A percentile compares a stretch with the other conserved stretches of the same genome.
Evolutionary conservation across 257 asterid genomes (phyloP).

Genomic region (Fraxinus excelsior): DNA sequence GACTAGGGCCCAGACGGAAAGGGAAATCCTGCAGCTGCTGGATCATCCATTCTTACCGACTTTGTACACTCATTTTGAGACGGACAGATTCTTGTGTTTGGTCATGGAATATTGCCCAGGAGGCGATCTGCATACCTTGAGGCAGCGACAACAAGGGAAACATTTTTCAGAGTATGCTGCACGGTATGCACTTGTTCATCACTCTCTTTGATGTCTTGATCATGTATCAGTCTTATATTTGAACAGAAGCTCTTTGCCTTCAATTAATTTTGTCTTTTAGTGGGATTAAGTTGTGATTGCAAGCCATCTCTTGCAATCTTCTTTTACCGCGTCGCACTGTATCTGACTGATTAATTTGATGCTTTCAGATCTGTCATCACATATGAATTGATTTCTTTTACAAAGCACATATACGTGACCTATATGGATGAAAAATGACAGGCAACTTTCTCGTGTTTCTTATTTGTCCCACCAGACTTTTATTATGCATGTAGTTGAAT

Average conservation of each 20-base stretch:
- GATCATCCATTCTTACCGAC: constrained; percentile 67
- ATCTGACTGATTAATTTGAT: background rate
- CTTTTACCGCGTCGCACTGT: background rate
- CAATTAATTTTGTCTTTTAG: background rate
- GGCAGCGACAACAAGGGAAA: constrained; percentile 58
- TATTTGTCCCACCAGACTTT: background rate
- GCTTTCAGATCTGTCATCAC: background rate
- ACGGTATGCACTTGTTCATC: constrained; percentile 33
- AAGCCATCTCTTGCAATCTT: background rate
- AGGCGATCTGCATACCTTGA: constrained; percentile 55
- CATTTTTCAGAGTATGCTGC: constrained; percentile 64
- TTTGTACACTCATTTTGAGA: constrained; percentile 60
- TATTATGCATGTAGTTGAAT: background rate
- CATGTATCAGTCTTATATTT: background rate
- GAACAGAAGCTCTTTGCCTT: background rate
- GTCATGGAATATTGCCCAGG: constrained; percentile 68
- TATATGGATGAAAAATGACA: background rate
- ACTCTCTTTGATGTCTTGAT: background rate
- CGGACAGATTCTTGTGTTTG: constrained; percentile 53
- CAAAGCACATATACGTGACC: background rate
- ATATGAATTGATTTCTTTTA: background rate
- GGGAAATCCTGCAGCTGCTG: constrained; percentile 56
- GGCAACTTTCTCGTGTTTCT: background rate
- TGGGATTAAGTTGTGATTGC: background rate
- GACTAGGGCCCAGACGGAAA: constrained; percentile 54